Percentiles rank a stretch among this genome's conserved stretches.
Conservation (phyloP, 225 moss, liverwort and hornwort genomes). For the Marchantia polymorpha region DNA sequence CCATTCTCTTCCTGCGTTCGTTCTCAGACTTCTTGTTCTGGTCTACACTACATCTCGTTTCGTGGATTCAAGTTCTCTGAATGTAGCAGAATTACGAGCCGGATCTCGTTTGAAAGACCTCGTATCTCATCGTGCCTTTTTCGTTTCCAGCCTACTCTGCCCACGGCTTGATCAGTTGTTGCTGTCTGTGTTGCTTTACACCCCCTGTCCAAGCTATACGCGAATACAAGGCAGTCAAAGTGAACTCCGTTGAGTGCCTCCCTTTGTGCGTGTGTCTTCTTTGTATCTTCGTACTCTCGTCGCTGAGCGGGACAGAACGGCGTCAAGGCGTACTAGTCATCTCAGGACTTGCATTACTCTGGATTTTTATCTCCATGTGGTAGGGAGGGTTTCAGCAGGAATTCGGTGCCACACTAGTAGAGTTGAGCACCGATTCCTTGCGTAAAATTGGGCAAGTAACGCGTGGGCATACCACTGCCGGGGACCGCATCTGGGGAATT, state of each 20-base stretch:
- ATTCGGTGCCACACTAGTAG: slow-evolving; percentile 22
- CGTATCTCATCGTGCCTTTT: not conserved
- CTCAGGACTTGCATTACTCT: slow-evolving; percentile 1
- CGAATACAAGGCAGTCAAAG: slow-evolving; percentile 1
- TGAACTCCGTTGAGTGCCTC: slow-evolving; percentile 3
- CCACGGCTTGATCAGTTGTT: not conserved
- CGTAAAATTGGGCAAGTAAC: not conserved
- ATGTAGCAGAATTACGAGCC: not conserved
- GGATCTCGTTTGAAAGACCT: not conserved
- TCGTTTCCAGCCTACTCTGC: not conserved
- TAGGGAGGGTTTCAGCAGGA: slow-evolving; percentile 12
- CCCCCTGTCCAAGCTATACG: not conserved
- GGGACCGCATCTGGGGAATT: not conserved
- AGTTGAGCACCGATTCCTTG: slow-evolving; percentile 27
- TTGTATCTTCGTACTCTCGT: slow-evolving; percentile 14
- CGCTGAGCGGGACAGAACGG: slow-evolving; percentile 20
- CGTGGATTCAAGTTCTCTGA: not conserved
- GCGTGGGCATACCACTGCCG: not conserved
- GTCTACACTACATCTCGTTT: not conserved
- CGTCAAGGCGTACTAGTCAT: slow-evolving; percentile 18
- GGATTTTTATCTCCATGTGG: slow-evolving; percentile 27
- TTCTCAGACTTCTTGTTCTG: not conserved
- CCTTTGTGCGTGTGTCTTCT: slow-evolving; percentile 17
- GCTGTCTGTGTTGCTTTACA: not conserved
- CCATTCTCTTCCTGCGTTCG: not conserved